Base-by-base conservation (phyloP, 2,329 filamentous ascomycete species). In the Lasiodiplodia hormozganensis region DNA sequence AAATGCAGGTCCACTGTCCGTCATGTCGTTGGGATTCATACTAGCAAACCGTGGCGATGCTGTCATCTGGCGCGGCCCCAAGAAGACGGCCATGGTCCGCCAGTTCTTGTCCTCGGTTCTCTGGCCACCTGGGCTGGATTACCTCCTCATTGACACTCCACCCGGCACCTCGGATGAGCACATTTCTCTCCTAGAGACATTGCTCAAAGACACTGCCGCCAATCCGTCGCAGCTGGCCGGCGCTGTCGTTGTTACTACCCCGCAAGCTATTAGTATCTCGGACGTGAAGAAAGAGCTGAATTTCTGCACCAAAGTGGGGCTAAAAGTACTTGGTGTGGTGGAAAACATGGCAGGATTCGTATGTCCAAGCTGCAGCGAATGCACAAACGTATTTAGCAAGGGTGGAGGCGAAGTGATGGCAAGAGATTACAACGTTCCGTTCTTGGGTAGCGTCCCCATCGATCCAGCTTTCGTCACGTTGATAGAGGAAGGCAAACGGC, bases 1-100 rank as follows among this genome's bases (percentile, higher is more conserved):
- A 40, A 38, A 25, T 4, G 49, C 89, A 28, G 92, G 92, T 1
- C 84, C 89, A 40, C 84, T 95, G 11, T 87, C 89, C 70, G 96
- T 93, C 79, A 97, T 98, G 92, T 97, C 93, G 67, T 85, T 99
- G 1, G 96, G 94, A 2, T 98, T 99, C 75, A 86, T 99, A 7
- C 86, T 99, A 6, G 89, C 90, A 3, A 88, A 89, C 70, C 86
- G 95, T 73, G 92, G 92, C 70, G 94, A 97, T 74, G 95, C 96
- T 0, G 94, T 99, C 0, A 96, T 99, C 49, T 99, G 96, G 96
- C 89, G 96, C 65, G 96, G 96, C 0, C 96, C 96, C 2, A 99
- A 99, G 82, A 99, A 99, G 83, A 99, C 96, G 4, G 96, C 96
- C 62, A 99, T 99, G 96, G 93, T 99, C 69, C 89, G 94, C 51